Conservation (phyloP, 2,329 filamentous ascomycete genomes). For the Chrysosporium keratinophilum region DNA sequence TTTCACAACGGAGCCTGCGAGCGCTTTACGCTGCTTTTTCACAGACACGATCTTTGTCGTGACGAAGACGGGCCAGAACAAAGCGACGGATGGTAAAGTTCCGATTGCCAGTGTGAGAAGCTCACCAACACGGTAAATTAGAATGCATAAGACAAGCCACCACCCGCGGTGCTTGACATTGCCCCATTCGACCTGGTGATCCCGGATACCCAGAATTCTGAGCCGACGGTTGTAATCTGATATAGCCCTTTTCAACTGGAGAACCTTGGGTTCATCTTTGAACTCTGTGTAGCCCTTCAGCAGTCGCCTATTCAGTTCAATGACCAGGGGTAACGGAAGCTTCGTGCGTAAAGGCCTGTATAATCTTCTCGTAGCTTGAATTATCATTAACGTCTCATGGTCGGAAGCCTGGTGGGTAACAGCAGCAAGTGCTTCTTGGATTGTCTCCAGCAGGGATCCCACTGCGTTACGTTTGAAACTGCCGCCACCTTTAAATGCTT, state of each 20-base stretch:
- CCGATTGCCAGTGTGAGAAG: slow-evolving; percentile 58
- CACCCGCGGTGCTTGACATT: slow-evolving; percentile 55
- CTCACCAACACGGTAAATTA: slow-evolving; percentile 64
- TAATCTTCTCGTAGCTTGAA: slow-evolving; percentile 73
- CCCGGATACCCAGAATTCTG: slow-evolving; percentile 64
- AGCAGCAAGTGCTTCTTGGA: slow-evolving; percentile 65
- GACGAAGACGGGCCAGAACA: slow-evolving; percentile 70
- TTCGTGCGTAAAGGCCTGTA: slow-evolving; percentile 82
- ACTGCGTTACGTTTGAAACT: slow-evolving; percentile 62
- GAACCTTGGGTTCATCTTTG: slow-evolving; percentile 68
- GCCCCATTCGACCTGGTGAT: slow-evolving; percentile 70
- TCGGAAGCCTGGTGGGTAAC: slow-evolving; percentile 80
- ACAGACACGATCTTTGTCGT: slow-evolving; percentile 62
- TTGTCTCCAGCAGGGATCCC: slow-evolving; percentile 61
- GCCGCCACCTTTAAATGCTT: slow-evolving; percentile 61
- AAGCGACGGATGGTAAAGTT: slow-evolving; percentile 62
- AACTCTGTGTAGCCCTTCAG: slow-evolving; percentile 73
- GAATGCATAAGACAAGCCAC: slow-evolving; percentile 55
- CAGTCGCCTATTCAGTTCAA: slow-evolving; percentile 72
- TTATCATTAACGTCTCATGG: slow-evolving; percentile 75
- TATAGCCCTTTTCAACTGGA: slow-evolving; percentile 57
- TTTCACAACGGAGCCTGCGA: slow-evolving; percentile 67
- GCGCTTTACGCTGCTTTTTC: slow-evolving; percentile 60
- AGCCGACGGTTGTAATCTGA: slow-evolving; percentile 68
- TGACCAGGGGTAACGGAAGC: slow-evolving; percentile 69